Evolutionary conservation across 192 early-diverging fungal species (phyloP).

Genomic region (Geosiphon pyriformis): DNA sequence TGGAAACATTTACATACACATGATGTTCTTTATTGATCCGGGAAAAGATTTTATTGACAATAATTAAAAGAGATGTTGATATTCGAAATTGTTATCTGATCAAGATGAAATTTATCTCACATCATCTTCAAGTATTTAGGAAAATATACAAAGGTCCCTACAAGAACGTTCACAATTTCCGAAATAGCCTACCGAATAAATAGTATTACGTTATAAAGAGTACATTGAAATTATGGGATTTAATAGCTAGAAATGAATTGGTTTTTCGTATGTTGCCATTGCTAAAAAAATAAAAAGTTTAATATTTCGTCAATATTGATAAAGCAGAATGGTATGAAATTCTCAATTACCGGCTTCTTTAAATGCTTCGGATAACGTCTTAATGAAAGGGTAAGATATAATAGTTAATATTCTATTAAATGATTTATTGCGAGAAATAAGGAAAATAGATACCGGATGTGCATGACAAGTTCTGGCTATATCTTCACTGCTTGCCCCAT

Average conservation of each 20-base stretch:
- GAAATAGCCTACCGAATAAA: too few relatives aligned
- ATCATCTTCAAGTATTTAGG: too few relatives aligned
- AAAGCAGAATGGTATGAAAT: neutral
- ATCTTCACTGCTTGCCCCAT: slow-evolving; percentile 96
- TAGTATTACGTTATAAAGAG: too few relatives aligned
- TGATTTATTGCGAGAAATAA: neutral
- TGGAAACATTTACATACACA: too few relatives aligned
- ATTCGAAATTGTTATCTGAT: too few relatives aligned
- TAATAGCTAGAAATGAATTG: slow-evolving; percentile 27
- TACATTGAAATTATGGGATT: too few relatives aligned
- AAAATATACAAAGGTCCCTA: too few relatives aligned
- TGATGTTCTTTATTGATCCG: too few relatives aligned
- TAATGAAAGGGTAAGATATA: slow-evolving; percentile 12
- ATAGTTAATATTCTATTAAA: slow-evolving; percentile 1
- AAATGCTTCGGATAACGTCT: slow-evolving; percentile 94
- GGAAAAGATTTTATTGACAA: too few relatives aligned
- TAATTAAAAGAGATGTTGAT: too few relatives aligned
- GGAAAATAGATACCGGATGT: slow-evolving; percentile 59
- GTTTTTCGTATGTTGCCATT: slow-evolving; percentile 26
- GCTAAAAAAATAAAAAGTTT: slow-evolving; percentile 3
- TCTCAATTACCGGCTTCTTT: slow-evolving; percentile 74
- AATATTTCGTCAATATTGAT: neutral
- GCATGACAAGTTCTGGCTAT: slow-evolving; percentile 97
- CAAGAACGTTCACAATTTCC: too few relatives aligned
- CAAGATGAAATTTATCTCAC: too few relatives aligned